Base-by-base conservation (phyloP, 2,329 filamentous ascomycete genomes). In the Penicillium digitatum region DNA sequence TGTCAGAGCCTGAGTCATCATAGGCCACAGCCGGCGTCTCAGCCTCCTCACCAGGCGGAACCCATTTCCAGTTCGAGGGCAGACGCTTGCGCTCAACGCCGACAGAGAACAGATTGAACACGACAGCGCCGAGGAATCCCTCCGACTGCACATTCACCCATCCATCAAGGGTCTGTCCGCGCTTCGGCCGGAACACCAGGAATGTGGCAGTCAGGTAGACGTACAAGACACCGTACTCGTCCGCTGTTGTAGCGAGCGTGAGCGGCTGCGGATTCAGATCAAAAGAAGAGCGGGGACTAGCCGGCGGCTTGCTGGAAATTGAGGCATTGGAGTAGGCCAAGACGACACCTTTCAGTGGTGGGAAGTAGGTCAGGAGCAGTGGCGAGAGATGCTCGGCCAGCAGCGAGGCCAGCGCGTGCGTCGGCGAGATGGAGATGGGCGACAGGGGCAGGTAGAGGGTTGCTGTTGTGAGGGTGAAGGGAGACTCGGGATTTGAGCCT, bases 21-120 rank as follows among this genome's bases (percentile, higher is more conserved):
- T 72, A 63, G 39, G 68, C 64, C 8, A 61, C 56, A 16, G 57
- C 54, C 11, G 50, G 40, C 18, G 56, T 58, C 55, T 40, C 63
- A 1, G 55, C 62, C 44, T 74, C 67, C 49, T 76, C 69, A n/a
- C 74, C 75, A 9, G 84, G 80, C 11, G 85, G 83, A 16, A 90
- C 80, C 87, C 90, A 97, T 58, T 78, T 84, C 94, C 93, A 99
- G 24, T 82, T 81, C 14, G 77, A 73, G 0, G 94, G 94, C 16
- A 99, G 78, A 34, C 89, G 81, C 57, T 83, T 83, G 22, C 87
- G 81, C 65, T 93, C 88, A 56, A 99, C 89, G 40, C 87, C 90
- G 1, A 93, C 89, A 63, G 94, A 95, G 80, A 97, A 97, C 62
- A 90, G 84, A 72, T 93, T 93, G 75, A 90, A 92, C 71, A 90